Evolutionary conservation across 176 grass and related monocot species (phyloP), one percentile per base, ranked within the genome.

Genomic region (Avena eriantha): DNA sequence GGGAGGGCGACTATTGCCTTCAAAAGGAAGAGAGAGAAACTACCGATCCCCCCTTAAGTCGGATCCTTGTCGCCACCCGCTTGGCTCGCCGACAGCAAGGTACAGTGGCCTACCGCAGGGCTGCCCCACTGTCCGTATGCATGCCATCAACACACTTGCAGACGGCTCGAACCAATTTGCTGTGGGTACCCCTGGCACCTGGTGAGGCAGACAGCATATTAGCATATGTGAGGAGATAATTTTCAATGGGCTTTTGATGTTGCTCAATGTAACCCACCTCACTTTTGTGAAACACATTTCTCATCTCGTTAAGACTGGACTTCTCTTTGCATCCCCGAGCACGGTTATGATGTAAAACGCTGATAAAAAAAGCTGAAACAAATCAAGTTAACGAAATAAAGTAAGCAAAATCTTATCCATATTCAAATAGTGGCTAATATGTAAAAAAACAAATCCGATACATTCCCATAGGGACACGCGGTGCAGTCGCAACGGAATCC

Each of bases 21-120:
- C 51, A 0, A 47, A 33, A 67, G 43, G 23, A 66, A 49, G 24
- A 67, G 58, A 45, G 57, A 47, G 24, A 80, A 47, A 29, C 36
- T 3, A 64, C 21, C 22, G 18, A 65, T 65, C 22, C 49, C 82
- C 58, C 18, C 55, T 34, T 13, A 81, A 86, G 76, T 77, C 78
- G 77, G 88, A 90, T 86, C 83, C 83, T 39, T 86, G 88, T 81
- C 70, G 60, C 83, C 73, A 86, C 43, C 79, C 79, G 84, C 55
- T 84, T 31, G 24, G 1, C 66, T 87, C 80, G 75, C 89, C 85
- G 89, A 90, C 89, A 90, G 54, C 57, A 4, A 8, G 9, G 89
- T 87, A 90, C 73, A 3, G 33, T 35, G 77, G 68, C 46, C 36
- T 77, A 84, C 48, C 24, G 2, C 0, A n/a, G 18, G 57, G 0